A percentile compares a stretch with the other conserved stretches of the same genome.
Conservation (phyloP, 306 rosid genomes). For the Acacia confusa region DNA sequence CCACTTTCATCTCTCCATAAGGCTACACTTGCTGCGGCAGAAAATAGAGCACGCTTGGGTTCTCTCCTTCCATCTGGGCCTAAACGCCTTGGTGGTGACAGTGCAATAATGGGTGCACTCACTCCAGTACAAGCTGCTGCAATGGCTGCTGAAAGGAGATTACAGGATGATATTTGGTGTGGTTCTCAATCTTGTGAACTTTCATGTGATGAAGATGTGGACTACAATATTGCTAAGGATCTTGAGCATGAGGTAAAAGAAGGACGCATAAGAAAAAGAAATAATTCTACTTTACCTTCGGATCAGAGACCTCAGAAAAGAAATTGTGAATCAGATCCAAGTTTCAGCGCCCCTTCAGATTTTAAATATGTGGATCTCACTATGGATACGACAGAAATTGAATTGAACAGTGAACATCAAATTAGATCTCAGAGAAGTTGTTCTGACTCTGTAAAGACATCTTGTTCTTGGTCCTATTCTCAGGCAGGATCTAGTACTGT, state of each 20-base stretch:
- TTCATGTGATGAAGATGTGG: conserved; percentile 50
- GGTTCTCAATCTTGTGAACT: conserved; percentile 64
- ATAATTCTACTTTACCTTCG: conserved; percentile 25
- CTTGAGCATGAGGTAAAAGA: conserved; percentile 28
- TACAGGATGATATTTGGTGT: conserved; percentile 96
- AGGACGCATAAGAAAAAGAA: conserved; percentile 35
- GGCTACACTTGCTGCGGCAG: conserved; percentile 77
- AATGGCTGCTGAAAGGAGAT: conserved; percentile 96
- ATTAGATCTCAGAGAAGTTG: conserved; percentile 33
- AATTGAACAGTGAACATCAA: conserved; percentile 22
- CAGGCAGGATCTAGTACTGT: conserved; percentile 37
- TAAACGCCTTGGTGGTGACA: conserved; percentile 87
- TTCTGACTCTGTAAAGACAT: conserved; percentile 28
- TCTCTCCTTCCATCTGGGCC: conserved; percentile 88
- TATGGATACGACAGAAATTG: conserved; percentile 31
- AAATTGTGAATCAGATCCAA: conserved; percentile 39
- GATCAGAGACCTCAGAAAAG: conserved; percentile 52
- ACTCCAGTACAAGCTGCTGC: conserved; percentile 97
- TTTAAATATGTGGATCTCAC: conserved; percentile 49
- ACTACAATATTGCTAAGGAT: conserved; percentile 41
- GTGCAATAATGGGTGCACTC: conserved; percentile 67
- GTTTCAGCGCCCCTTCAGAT: conserved; percentile 29
- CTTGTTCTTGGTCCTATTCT: conserved; percentile 36
- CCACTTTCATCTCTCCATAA: conserved; percentile 70
- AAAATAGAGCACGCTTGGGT: conserved; percentile 63